Percentiles rank a stretch among this genome's conserved stretches.
Evolutionary conservation across 257 asterid genomes (phyloP).

Genomic region (Solanum phureja): DNA sequence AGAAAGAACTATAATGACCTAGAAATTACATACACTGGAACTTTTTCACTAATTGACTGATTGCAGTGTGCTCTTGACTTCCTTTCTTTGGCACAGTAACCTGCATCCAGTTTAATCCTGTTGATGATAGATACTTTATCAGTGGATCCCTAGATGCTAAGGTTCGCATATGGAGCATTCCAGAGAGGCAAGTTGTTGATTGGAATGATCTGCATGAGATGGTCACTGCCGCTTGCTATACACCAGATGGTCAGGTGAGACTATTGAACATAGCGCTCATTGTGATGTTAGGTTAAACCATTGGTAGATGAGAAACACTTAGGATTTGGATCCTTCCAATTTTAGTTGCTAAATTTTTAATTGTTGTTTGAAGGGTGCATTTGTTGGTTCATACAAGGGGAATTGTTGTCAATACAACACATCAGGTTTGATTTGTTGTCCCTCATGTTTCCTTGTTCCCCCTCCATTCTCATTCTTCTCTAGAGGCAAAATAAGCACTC

Average conservation of each 20-base stretch:
- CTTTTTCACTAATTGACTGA: constrained; percentile 15
- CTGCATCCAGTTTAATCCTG: constrained; percentile 97
- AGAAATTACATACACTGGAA: background rate
- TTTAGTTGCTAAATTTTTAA: background rate
- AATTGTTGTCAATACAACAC: constrained; percentile 77
- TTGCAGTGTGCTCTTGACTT: constrained; percentile 16
- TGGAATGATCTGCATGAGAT: constrained; percentile 97
- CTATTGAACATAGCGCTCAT: background rate
- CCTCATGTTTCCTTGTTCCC: background rate
- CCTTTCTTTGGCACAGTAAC: constrained; percentile 57
- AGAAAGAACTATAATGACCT: background rate
- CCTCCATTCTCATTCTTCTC: background rate
- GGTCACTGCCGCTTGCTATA: constrained; percentile 99
- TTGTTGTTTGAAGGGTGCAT: constrained; percentile 58
- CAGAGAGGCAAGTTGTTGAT: constrained; percentile 89
- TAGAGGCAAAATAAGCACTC: background rate
- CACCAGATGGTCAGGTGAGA: constrained; percentile 98
- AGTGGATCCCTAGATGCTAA: constrained; percentile 97
- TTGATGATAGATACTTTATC: constrained; percentile 91
- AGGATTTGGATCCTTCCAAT: background rate
- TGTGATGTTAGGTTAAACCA: constrained; percentile 6
- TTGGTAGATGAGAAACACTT: background rate
- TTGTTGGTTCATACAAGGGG: constrained; percentile 98
- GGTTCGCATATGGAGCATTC: constrained; percentile 99
- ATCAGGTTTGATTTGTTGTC: constrained; percentile 39